Evolutionary conservation across 192 early-diverging fungal genomes (phyloP), one percentile per base, ranked within the genome.

Genomic region (Borealophlyctis nickersoniae): DNA sequence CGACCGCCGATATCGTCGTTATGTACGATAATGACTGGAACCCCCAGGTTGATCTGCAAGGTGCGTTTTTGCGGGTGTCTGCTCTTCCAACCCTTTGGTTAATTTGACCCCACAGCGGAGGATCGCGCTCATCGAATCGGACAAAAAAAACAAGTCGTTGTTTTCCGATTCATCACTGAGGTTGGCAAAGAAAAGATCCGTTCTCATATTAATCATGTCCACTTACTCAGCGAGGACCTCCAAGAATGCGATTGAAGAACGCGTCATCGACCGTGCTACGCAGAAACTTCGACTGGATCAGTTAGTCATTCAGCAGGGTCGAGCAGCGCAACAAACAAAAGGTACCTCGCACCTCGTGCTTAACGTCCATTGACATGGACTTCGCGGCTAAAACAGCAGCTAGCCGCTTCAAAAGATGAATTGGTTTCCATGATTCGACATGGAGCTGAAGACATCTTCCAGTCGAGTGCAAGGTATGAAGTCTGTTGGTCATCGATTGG

Each of bases 51-150:
- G 71, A 73, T 63, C 36, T 73, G 52, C 71, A 73, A 73, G 62
- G 62, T 63, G 33, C 26, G 34, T 19, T 2, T 19, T 27, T 28
- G 1, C 26, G 19, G 11, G 1, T 11, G 5, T 48, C 48, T n/a
- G 45, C 0, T 4, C 48, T 27, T 34, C 22, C 11, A n/a, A 52
- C 52, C 29, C 16, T 1, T 16, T 0, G 48, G n/a, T 13, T 66
- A 1, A 28, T 72, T 58, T 49, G 91, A 97, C 77, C 75, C 93
- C 16, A 91, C 92, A 76, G 94, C 94, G 22, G 91, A 95, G 82
- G 96, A 99, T 76, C 91, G 96, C 52, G 96, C 96, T 4, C 96
- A 99, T 79, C 92, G 96, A 72, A 99, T 99, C 55, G 96, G 96
- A 3, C 96, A 99, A 69, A 99, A 88, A 33, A 98, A 98, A 74